Conservation (phyloP, 179 eudicot genomes). For the Silene vulgaris region DNA sequence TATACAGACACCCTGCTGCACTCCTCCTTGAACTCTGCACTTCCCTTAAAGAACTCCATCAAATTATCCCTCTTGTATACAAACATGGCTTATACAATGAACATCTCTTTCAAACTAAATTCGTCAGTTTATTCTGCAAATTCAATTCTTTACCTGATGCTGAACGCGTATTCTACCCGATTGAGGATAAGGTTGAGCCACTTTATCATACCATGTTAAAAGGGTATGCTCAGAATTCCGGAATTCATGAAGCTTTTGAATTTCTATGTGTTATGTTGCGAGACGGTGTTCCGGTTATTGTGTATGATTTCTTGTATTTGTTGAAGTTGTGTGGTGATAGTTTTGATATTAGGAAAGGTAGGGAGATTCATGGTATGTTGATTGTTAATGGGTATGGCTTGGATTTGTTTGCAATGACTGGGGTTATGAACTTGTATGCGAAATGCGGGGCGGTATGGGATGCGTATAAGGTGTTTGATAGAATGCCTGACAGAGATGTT, state of each 20-base stretch:
- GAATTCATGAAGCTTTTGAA: conserved; percentile 29
- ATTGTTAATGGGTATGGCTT: conserved; percentile 34
- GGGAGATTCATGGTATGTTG: conserved; percentile 50
- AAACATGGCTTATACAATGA: conserved; percentile 48
- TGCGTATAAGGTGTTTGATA: conserved; percentile 69
- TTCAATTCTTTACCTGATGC: conserved; percentile 47
- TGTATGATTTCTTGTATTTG: conserved; percentile 53
- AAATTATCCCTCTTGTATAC: conserved; percentile 48
- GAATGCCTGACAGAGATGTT: conserved; percentile 58
- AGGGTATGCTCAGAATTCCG: conserved; percentile 40
- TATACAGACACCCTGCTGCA: conserved; percentile 56
- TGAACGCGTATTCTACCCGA: conserved; percentile 47
- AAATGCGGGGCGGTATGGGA: conserved; percentile 47
- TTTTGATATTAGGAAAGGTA: conserved; percentile 41
- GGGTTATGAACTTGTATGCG: conserved; percentile 58
- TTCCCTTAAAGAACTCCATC: conserved; percentile 40
- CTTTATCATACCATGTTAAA: conserved; percentile 61
- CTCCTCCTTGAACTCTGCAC: conserved; percentile 57
- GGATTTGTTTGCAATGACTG: conserved; percentile 53
- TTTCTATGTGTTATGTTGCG: conserved; percentile 42
- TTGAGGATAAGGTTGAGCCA: conserved; percentile 40
- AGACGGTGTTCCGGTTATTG: conserved; percentile 38
- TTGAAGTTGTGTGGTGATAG: conserved; percentile 52
- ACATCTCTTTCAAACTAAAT: conserved; percentile 55
- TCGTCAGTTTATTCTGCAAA: conserved; percentile 54